These are phyloP conservation scores for Solanum ahanhuiri DNA, from an alignment of 257 asterid genomes.

Conservation along the genomic window DNA sequence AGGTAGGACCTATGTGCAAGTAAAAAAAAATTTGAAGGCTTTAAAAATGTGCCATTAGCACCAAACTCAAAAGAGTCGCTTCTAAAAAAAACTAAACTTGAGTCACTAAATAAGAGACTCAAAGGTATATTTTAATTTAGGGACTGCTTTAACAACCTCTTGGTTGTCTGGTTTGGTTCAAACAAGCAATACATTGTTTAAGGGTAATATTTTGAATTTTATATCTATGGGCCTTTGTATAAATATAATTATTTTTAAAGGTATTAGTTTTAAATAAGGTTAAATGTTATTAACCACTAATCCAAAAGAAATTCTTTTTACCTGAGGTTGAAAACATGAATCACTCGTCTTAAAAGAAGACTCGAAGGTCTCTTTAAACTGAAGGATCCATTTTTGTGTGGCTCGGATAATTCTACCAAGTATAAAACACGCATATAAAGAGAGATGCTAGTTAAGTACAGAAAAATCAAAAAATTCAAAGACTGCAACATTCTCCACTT, in stretches of 20 bases:
- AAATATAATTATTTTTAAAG: background rate
- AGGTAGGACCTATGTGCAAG: background rate
- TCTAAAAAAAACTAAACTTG: background rate
- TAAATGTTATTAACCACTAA: background rate
- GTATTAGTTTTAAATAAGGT: background rate
- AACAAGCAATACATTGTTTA: background rate
- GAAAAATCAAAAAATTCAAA: background rate
- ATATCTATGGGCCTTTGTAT: background rate
- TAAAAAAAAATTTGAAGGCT: background rate
- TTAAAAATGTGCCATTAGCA: background rate
- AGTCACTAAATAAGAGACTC: background rate
- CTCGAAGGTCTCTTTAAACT: background rate
- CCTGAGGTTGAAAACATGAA: background rate
- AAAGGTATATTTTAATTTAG: background rate
- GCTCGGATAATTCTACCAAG: background rate
- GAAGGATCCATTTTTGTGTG: background rate
- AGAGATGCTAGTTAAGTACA: background rate
- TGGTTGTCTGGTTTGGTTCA: background rate
- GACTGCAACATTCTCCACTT: background rate
- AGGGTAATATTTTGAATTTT: background rate
- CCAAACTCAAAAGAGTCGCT: background rate
- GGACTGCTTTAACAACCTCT: background rate
- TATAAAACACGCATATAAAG: background rate
- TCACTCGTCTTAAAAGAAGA: background rate
- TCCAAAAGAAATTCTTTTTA: background rate